Percentiles rank a stretch among this genome's conserved stretches.
phyloP scores from a whole-genome alignment of 371 early-diverging fungal species.

The Circinella umbellata region DNA sequence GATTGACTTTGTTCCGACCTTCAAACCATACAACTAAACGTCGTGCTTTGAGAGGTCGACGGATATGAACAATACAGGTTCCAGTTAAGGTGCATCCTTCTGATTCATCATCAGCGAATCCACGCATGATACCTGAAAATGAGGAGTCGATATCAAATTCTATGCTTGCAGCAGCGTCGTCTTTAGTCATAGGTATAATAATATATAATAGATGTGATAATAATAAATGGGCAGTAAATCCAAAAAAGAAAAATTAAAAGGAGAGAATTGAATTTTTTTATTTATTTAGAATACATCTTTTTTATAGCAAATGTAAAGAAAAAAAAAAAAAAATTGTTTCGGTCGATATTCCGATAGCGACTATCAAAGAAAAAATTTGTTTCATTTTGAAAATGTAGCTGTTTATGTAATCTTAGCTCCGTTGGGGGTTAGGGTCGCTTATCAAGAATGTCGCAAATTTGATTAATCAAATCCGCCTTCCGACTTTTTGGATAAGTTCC shows the following conservation, averaged over 20 bases:
- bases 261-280: too few species aligned
- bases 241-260: neutral
- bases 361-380: constrained; percentile 5
- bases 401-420: neutral
- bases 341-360: neutral
- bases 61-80: constrained; percentile 36
- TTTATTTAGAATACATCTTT: neutral
- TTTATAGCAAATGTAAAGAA: neutral
- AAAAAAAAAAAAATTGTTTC: too few species aligned
- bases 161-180: constrained; percentile 37
- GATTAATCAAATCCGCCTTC: constrained; percentile 58
- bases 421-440: neutral
- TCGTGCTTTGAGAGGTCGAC: constrained; percentile 46
- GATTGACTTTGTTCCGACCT: constrained; percentile 47
- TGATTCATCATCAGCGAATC: constrained; percentile 48
- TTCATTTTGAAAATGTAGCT: neutral
- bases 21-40: constrained; percentile 47
- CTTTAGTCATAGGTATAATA: constrained; percentile 28
- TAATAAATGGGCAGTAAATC: neutral
- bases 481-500: constrained; percentile 37
- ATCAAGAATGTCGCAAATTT: constrained; percentile 31
- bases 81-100: constrained; percentile 53
- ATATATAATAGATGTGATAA: neutral
- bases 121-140: constrained; percentile 51
- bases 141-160: constrained; percentile 40